A percentile compares a stretch with the other conserved stretches of the same genome.
phyloP scores from a whole-genome alignment of 2,329 filamentous ascomycete genomes.

The Phaeosphaeria sp. region DNA sequence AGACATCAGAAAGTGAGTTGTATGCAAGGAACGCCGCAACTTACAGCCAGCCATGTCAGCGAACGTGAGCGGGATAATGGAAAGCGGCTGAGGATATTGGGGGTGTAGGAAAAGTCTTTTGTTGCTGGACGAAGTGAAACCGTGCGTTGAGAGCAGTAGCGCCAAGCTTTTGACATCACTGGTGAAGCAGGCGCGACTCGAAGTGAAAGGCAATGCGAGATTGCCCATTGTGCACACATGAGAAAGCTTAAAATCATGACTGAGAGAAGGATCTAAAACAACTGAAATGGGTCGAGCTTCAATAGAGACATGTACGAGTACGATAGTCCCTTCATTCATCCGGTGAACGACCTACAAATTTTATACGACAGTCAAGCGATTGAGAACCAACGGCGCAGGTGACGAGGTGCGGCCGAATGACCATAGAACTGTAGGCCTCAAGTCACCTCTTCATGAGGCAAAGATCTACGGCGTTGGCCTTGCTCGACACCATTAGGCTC shows the following conservation, averaged over 20 bases:
- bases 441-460: too few relatives aligned
- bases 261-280: background rate
- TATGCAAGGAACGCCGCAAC: background rate
- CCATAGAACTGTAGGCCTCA: background rate
- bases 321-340: too few relatives aligned
- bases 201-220: background rate
- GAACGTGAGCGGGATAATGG: background rate
- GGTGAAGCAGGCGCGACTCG: background rate
- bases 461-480: too few relatives aligned
- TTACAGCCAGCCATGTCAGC: conserved; percentile 6
- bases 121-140: background rate
- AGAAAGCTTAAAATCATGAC: background rate
- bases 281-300: background rate
- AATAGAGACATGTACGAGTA: background rate
- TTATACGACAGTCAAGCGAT: too few relatives aligned
- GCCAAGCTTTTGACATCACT: background rate
- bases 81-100: background rate
- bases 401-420: background rate
- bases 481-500: too few relatives aligned
- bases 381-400: too few relatives aligned
- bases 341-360: too few relatives aligned
- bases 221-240: background rate
- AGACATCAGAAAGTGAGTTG: too few relatives aligned
- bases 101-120: background rate
- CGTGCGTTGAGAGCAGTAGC: background rate